Evolutionary conservation across 2,329 filamentous ascomycete genomes (phyloP).

Genomic region (Aspergillus cejpii): DNA sequence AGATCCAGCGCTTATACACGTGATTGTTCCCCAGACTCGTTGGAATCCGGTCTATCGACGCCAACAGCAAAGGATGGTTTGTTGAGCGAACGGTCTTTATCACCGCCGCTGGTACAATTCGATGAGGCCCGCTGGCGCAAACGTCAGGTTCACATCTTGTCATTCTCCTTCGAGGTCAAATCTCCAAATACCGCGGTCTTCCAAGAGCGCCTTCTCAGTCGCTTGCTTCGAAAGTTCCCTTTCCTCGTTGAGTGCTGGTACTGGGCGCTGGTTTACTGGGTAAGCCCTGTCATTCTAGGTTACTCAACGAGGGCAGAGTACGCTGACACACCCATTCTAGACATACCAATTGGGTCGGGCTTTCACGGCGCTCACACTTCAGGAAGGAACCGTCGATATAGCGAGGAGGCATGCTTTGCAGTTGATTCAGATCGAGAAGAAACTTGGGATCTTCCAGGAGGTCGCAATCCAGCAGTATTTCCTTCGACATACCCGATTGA

Average conservation of each 20-base stretch:
- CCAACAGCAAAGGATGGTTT: conserved; percentile 33
- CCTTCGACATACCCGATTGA: conserved; percentile 48
- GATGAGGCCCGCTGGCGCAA: conserved; percentile 47
- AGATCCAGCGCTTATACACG: conserved; percentile 17
- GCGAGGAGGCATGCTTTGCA: conserved; percentile 63
- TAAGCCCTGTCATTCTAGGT: conserved; percentile 38
- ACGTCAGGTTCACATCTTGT: conserved; percentile 44
- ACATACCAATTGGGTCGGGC: conserved; percentile 69
- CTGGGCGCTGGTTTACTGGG: conserved; percentile 71
- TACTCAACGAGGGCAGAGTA: neutral
- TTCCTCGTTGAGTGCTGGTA: conserved; percentile 72
- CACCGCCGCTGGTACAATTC: conserved; percentile 38
- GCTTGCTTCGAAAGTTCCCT: conserved; percentile 60
- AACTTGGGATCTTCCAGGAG: conserved; percentile 60
- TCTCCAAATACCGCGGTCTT: conserved; percentile 59
- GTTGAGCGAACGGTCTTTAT: conserved; percentile 27
- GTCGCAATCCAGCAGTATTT: conserved; percentile 55
- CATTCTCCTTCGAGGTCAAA: conserved; percentile 44
- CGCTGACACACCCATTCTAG: conserved; percentile 35
- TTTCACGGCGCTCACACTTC: conserved; percentile 62
- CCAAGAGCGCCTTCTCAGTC: conserved; percentile 54
- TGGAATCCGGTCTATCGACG: conserved; percentile 39
- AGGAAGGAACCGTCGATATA: conserved; percentile 61
- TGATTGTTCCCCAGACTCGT: conserved; percentile 31
- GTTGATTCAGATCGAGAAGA: conserved; percentile 60